Conservation (phyloP, 768 basidiomycete genomes). For the Multifurca ochricompacta region DNA sequence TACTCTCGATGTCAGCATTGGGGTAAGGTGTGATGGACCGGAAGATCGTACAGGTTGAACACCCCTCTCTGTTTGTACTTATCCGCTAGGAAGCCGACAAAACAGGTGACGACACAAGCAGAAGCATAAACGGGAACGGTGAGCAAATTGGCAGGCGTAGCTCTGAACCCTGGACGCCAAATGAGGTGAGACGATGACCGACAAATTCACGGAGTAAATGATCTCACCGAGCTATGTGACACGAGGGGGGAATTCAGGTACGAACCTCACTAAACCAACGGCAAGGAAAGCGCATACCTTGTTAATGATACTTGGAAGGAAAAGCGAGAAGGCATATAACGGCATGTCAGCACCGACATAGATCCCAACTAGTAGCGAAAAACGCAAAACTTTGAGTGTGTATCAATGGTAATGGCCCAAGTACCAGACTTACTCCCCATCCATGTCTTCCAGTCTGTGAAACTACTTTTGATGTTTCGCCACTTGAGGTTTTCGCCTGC, state of each 20-base stretch:
- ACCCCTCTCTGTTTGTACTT: slow-evolving; percentile 50
- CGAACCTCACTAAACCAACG: background rate
- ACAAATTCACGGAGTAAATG: background rate
- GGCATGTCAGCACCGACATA: slow-evolving; percentile 56
- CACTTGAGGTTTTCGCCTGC: slow-evolving; percentile 53
- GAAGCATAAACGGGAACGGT: slow-evolving; percentile 71
- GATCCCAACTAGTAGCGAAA: slow-evolving; percentile 37
- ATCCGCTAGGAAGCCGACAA: slow-evolving; percentile 58
- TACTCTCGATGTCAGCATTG: background rate
- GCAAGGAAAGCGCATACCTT: slow-evolving; percentile 36
- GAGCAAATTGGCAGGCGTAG: slow-evolving; percentile 66
- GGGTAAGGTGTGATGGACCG: background rate
- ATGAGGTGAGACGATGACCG: background rate
- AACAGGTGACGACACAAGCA: slow-evolving; percentile 59
- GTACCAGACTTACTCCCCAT: slow-evolving; percentile 29
- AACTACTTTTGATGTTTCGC: slow-evolving; percentile 51
- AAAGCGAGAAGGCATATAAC: slow-evolving; percentile 69
- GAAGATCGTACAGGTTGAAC: slow-evolving; percentile 52
- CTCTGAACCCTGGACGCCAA: slow-evolving; percentile 42
- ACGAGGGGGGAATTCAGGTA: background rate
- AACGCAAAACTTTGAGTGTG: background rate
- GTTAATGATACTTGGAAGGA: slow-evolving; percentile 73
- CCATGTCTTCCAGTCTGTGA: slow-evolving; percentile 74
- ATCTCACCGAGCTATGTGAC: background rate
- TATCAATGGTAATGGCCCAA: background rate